Evolutionary conservation across 768 basidiomycete genomes (phyloP), one percentile per base, ranked within the genome.

Genomic region (Neoboletus brunneissimus): DNA sequence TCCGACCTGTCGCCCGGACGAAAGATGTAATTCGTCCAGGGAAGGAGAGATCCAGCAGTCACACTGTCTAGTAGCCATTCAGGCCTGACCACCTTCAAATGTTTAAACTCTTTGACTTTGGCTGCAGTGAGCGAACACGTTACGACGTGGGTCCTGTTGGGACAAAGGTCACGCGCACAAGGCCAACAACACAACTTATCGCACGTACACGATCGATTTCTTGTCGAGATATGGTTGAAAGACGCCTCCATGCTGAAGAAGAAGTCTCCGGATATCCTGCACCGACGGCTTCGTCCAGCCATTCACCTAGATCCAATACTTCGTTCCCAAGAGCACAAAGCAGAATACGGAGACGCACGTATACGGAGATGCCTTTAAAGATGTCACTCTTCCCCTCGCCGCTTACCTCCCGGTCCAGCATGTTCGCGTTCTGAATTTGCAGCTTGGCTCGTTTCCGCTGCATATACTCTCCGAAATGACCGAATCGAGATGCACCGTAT

Each of bases 401-500:
- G 31, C 59, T 56, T 16, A 59, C 62, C 22, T 49, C 68, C 22
- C 64, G 57, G 27, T 71, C 66, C 35, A 79, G 64, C 37, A 80
- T 64, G 53, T 72, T 70, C 34, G 68, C 67, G 57, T 93, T 91
- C 73, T 94, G 90, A 5, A 92, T 84, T 63, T 89, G 90, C 48
- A 98, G 70, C 70, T 98, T 98, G 31, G 89, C 87, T 3, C 96
- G 83, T 73, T 98, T 98, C 57, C 94, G 79, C 3, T 79, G 72
- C 91, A 97, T 93, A 67, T 97, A 98, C 66, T 94, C 87, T 0
- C 89, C 90, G 59, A 85, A 91, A 1, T 83, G 84, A 15, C 91
- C 94, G 68, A 95, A 98, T 35, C 77, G 81, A 31, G 88, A 83
- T 3, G 89, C 82, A 0, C 88, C 91, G 67, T 95, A 97, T 10